A percentile compares a stretch with the other conserved stretches of the same genome.
Evolutionary conservation across 1,139 yeast species (phyloP).

Genomic region (Geotrichum siamense): DNA sequence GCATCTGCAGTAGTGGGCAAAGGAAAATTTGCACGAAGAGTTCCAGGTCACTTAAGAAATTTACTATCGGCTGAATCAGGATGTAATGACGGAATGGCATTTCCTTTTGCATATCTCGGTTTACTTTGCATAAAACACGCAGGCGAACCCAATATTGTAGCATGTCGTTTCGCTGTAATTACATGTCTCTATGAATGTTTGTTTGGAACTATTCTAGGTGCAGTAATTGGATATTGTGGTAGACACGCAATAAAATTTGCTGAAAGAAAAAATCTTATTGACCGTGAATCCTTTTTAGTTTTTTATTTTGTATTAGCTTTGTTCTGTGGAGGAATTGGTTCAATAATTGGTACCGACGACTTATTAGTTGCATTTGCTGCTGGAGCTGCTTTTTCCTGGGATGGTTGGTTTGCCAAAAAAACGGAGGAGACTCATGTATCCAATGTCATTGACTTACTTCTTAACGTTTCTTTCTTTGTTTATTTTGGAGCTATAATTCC

Average conservation of each 20-base stretch:
- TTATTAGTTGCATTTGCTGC: constrained; percentile 90
- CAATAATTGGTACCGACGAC: constrained; percentile 89
- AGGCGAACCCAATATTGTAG: constrained; percentile 60
- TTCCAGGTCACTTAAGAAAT: constrained; percentile 93
- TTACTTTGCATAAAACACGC: constrained; percentile 58
- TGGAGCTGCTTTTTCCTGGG: constrained; percentile 95
- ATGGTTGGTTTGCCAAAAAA: constrained; percentile 81
- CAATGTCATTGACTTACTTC: constrained; percentile 71
- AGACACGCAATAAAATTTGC: constrained; percentile 73
- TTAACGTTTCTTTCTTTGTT: constrained; percentile 78
- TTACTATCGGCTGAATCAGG: constrained; percentile 90
- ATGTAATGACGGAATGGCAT: constrained; percentile 97
- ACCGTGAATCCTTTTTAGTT: constrained; percentile 88
- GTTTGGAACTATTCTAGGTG: constrained; percentile 76
- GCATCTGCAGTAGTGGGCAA: constrained; percentile 98
- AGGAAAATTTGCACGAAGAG: constrained; percentile 91
- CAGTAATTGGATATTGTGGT: constrained; percentile 62
- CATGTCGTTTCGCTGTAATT: constrained; percentile 75
- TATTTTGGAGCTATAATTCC: constrained; percentile 94
- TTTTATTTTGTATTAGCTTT: constrained; percentile 81
- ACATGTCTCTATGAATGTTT: constrained; percentile 83
- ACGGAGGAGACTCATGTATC: constrained; percentile 92
- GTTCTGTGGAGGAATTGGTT: constrained; percentile 88
- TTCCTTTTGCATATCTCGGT: constrained; percentile 82
- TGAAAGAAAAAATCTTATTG: constrained; percentile 67